phyloP scores from a whole-genome alignment of 1,284 basidiomycete genomes.

The Gomphus sp. region DNA sequence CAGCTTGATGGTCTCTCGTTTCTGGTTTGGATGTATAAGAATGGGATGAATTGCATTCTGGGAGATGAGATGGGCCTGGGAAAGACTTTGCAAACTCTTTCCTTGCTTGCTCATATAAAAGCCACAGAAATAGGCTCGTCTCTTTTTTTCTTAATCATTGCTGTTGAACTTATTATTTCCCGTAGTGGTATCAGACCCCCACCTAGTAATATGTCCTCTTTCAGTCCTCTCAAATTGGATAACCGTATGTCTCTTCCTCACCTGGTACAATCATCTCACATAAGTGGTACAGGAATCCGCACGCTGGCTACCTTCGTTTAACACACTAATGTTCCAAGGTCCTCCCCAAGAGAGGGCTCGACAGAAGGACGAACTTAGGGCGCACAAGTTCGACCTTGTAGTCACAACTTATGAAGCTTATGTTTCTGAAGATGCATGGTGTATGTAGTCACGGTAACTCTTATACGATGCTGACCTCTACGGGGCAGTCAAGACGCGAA shows the following conservation, averaged over 20 bases:
- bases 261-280: not conserved
- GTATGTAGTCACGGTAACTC: not conserved
- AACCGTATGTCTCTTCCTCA: conserved; percentile 24
- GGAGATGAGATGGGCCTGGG: conserved; percentile 60
- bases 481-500: conserved; percentile 32
- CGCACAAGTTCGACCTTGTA: conserved; percentile 35
- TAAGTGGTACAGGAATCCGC: conserved; percentile 32
- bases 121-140: conserved; percentile 31
- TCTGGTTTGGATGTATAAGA: conserved; percentile 45
- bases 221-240: conserved; percentile 53
- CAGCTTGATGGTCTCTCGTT: conserved; percentile 48
- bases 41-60: conserved; percentile 52
- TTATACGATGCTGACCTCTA: not conserved
- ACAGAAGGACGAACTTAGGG: conserved; percentile 29
- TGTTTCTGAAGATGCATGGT: conserved; percentile 40
- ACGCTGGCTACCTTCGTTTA: conserved; percentile 46
- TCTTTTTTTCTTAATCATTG: not conserved
- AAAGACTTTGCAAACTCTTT: conserved; percentile 56
- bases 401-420: conserved; percentile 53
- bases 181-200: conserved; percentile 31
- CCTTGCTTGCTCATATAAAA: conserved; percentile 47
- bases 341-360: conserved; percentile 36
- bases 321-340: conserved; percentile 43
- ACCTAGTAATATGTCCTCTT: conserved; percentile 53
- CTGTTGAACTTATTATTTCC: not conserved